Conservation (phyloP, 2,329 filamentous ascomycete genomes). For the Phialophora chinensis region DNA sequence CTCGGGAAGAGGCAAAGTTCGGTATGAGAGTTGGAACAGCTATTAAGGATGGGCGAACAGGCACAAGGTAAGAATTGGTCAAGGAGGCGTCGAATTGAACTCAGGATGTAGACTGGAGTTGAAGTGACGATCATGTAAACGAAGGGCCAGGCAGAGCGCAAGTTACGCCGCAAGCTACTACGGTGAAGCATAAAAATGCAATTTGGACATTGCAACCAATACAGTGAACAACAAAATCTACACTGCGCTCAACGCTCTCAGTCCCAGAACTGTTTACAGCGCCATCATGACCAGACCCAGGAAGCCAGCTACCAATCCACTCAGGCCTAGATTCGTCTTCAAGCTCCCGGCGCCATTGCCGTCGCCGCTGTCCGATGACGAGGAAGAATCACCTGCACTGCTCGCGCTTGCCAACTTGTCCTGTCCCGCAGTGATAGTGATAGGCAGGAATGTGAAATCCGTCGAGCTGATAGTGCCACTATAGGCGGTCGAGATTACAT, state of each 20-base stretch:
- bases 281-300: conserved; percentile 11
- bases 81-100: neutral
- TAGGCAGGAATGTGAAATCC: conserved; percentile 7
- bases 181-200: neutral
- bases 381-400: conserved; percentile 2
- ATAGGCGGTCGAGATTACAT: neutral
- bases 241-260: neutral
- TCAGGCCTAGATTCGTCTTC: neutral
- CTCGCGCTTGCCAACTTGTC: neutral
- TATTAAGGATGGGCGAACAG: neutral
- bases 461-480: conserved; percentile 9
- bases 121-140: neutral
- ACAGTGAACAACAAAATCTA: neutral
- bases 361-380: neutral
- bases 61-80: neutral
- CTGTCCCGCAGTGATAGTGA: conserved; percentile 19
- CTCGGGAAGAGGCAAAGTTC: neutral
- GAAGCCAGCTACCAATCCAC: neutral
- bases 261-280: neutral
- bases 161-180: neutral
- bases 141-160: neutral
- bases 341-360: conserved; percentile 6
- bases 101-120: neutral
- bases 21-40: neutral
- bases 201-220: neutral